Conservation (phyloP, 2,329 filamentous ascomycete genomes). For the Penicillium sp. region DNA sequence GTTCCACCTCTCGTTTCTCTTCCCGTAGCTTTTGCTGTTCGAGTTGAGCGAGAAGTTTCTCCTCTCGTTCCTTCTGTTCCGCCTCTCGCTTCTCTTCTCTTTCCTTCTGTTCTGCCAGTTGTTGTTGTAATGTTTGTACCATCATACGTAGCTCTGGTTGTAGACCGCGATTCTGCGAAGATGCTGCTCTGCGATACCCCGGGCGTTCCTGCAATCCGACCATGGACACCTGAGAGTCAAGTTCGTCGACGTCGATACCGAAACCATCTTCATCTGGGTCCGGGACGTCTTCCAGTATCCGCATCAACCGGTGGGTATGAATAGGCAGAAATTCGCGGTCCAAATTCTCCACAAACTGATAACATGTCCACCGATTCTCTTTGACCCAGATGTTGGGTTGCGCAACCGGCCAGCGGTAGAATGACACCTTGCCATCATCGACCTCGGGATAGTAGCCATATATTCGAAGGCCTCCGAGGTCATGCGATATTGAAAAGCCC, state of each 20-base stretch:
- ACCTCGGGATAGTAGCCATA: conserved; percentile 8
- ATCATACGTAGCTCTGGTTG: conserved; percentile 8
- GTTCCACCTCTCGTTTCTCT: neutral
- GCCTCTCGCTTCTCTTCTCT: conserved; percentile 2
- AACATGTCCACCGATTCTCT: conserved; percentile 7
- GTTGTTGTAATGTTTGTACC: conserved; percentile 5
- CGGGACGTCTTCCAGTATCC: conserved; percentile 1
- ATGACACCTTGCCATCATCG: conserved; percentile 4
- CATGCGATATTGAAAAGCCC: conserved; percentile 5
- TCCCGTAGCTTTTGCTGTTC: too few species aligned
- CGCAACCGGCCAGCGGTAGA: conserved; percentile 5
- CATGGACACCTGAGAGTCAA: conserved; percentile 1
- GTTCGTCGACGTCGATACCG: neutral
- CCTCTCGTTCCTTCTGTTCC: conserved; percentile 2
- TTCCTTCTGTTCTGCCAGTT: conserved; percentile 1
- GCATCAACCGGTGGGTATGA: conserved; percentile 2
- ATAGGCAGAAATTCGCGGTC: conserved; percentile 8
- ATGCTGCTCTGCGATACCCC: conserved; percentile 4
- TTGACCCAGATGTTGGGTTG: conserved; percentile 3
- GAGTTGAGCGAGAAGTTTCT: conserved; percentile 1
- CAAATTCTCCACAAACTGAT: conserved; percentile 5
- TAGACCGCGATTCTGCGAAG: conserved; percentile 5
- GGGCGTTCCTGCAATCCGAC: conserved; percentile 1
- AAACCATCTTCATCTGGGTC: conserved; percentile 1
- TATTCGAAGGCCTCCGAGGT: conserved; percentile 1